Evolutionary conservation across 306 rosid species (phyloP).

Genomic region (Cucurbita argyrosperma): DNA sequence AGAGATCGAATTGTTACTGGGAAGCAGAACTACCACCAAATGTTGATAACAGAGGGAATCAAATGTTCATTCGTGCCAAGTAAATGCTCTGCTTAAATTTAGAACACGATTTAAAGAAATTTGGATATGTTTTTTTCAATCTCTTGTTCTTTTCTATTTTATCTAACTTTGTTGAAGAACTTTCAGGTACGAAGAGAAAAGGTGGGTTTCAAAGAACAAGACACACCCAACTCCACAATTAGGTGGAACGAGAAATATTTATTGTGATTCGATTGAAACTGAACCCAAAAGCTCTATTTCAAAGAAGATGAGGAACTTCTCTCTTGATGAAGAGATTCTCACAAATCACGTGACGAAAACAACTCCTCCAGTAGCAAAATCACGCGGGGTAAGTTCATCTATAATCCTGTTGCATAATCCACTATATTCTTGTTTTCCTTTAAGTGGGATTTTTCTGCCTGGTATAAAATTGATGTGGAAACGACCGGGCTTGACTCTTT

Average conservation of each 20-base stretch:
- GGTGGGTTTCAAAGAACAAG: conserved; percentile 37
- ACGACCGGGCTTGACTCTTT: neutral
- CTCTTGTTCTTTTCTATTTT: conserved; percentile 1
- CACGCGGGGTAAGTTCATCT: conserved; percentile 31
- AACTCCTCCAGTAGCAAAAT: conserved; percentile 17
- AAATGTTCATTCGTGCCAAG: conserved; percentile 60
- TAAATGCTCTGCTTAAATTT: conserved; percentile 23
- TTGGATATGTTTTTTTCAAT: conserved; percentile 9
- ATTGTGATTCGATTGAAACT: conserved; percentile 10
- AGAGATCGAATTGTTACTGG: conserved; percentile 56
- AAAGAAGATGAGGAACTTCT: conserved; percentile 39
- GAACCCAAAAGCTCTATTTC: conserved; percentile 16
- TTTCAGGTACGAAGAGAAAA: conserved; percentile 60
- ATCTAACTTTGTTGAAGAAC: conserved; percentile 15
- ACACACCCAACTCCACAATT: conserved; percentile 17
- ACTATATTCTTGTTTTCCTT: neutral
- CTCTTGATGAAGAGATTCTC: conserved; percentile 70
- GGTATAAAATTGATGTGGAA: neutral
- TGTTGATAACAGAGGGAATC: conserved; percentile 32
- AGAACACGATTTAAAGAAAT: conserved; percentile 3
- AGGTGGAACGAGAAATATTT: conserved; percentile 16
- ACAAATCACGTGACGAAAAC: conserved; percentile 18
- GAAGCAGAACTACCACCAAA: conserved; percentile 52
- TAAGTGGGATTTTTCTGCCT: neutral
- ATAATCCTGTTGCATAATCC: neutral